These are phyloP conservation scores for Leccinum broughii DNA, from an alignment of 768 basidiomycete species.

Conservation along the genomic window DNA sequence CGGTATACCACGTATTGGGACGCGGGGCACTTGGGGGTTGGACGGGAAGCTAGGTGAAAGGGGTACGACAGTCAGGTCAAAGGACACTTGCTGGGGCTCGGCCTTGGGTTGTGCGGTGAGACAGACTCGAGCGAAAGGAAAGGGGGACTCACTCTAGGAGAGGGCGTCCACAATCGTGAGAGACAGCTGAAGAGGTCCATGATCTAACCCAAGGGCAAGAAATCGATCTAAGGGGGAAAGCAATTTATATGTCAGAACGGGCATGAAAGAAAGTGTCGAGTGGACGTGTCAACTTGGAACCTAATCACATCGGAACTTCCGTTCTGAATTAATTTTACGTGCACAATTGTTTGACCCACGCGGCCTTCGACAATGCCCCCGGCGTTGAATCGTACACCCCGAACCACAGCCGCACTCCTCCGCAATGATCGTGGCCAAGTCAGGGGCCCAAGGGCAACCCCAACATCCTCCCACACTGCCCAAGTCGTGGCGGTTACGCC, in stretches of 20 bases:
- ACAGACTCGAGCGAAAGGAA: not conserved
- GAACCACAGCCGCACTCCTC: conserved; percentile 4
- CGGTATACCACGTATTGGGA: conserved; percentile 44
- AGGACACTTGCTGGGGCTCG: conserved; percentile 39
- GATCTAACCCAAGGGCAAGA: conserved; percentile 14
- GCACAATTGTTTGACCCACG: not conserved
- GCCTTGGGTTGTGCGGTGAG: conserved; percentile 25
- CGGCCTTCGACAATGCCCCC: not conserved
- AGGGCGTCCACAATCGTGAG: conserved; percentile 21
- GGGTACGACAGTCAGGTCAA: conserved; percentile 37
- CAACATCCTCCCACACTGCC: not conserved
- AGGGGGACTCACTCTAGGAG: conserved; percentile 26
- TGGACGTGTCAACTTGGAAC: not conserved
- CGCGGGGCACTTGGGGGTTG: conserved; percentile 18
- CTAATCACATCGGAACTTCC: not conserved
- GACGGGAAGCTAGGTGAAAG: conserved; percentile 23
- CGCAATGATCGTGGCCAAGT: conserved; percentile 28
- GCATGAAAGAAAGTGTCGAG: not conserved
- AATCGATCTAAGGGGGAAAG: not conserved
- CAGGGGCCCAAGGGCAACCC: not conserved
- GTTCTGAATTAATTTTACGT: not conserved
- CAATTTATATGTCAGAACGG: not conserved
- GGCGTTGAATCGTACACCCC: not conserved
- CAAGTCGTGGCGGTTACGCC: not conserved
- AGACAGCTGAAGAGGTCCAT: conserved; percentile 29